Evolutionary conservation across 176 grass and related monocot species (phyloP).

Genomic region (Olyra latifolia): DNA sequence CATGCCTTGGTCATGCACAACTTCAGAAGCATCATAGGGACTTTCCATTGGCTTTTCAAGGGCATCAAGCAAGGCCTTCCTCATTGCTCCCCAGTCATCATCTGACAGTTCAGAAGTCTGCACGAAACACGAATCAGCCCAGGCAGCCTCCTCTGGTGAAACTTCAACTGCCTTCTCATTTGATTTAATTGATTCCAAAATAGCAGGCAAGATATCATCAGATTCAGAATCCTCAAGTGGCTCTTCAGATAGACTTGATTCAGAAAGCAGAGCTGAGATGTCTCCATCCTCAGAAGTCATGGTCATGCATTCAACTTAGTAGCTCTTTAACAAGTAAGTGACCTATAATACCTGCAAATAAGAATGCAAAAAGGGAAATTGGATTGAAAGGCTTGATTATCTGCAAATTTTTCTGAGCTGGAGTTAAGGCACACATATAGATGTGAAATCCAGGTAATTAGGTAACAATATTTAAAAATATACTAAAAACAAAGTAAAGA

Average conservation of each 20-base stretch:
- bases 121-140: constrained; percentile 76
- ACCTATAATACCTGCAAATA: constrained; percentile 24
- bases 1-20: constrained; percentile 4
- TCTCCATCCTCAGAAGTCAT: constrained; percentile 69
- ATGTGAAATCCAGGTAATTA: not conserved
- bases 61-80: constrained; percentile 54
- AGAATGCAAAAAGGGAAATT: not conserved
- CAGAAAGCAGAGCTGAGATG: constrained; percentile 63
- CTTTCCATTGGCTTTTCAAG: constrained; percentile 40
- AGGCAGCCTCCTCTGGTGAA: constrained; percentile 67
- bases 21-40: constrained; percentile 14
- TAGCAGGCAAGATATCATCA: constrained; percentile 46
- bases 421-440: not conserved
- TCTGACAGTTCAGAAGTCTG: constrained; percentile 58
- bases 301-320: constrained; percentile 21
- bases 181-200: constrained; percentile 55
- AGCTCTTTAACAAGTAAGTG: constrained; percentile 9
- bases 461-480: not conserved
- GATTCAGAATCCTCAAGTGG: constrained; percentile 38
- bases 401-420: not conserved
- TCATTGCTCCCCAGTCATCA: constrained; percentile 64
- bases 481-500: not conserved
- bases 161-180: constrained; percentile 47
- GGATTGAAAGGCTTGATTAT: constrained; percentile 9
- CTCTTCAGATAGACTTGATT: constrained; percentile 44